Percentiles rank a stretch among this genome's conserved stretches.
phyloP scores from a whole-genome alignment of 768 basidiomycete species.

The Suillus plorans region DNA sequence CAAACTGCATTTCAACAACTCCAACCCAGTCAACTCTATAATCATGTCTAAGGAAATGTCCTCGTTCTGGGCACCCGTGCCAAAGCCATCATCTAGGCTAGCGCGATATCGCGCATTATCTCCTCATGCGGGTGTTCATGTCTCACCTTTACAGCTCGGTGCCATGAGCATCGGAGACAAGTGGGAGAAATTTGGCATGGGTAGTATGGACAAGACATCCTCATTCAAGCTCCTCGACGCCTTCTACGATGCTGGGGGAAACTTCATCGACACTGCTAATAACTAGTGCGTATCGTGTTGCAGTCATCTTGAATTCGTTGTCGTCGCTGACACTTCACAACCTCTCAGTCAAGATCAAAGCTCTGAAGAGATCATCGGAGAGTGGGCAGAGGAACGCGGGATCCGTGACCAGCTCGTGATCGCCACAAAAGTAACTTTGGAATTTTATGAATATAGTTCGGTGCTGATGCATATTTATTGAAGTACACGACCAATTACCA shows the following conservation, averaged over 20 bases:
- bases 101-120: constrained; percentile 40
- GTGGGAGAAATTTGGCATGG: constrained; percentile 38
- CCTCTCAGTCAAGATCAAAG: constrained; percentile 36
- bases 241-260: constrained; percentile 45
- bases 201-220: constrained; percentile 41
- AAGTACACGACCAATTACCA: constrained; percentile 26
- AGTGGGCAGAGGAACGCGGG: constrained; percentile 43
- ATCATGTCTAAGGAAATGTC: neutral
- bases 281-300: constrained; percentile 33
- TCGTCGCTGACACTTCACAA: neutral
- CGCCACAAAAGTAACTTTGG: constrained; percentile 37
- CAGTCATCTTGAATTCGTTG: neutral
- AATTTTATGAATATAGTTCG: neutral
- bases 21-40: neutral
- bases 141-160: constrained; percentile 52
- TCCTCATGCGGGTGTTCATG: constrained; percentile 42
- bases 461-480: neutral
- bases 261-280: constrained; percentile 50
- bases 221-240: constrained; percentile 49
- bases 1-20: neutral
- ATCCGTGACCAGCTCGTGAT: constrained; percentile 47
- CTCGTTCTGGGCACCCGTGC: constrained; percentile 10
- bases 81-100: constrained; percentile 32
- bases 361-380: constrained; percentile 45
- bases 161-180: constrained; percentile 49